These are phyloP conservation scores for Verticillium klebahnii DNA, from an alignment of 2,329 filamentous ascomycete genomes.

Conservation along the genomic window DNA sequence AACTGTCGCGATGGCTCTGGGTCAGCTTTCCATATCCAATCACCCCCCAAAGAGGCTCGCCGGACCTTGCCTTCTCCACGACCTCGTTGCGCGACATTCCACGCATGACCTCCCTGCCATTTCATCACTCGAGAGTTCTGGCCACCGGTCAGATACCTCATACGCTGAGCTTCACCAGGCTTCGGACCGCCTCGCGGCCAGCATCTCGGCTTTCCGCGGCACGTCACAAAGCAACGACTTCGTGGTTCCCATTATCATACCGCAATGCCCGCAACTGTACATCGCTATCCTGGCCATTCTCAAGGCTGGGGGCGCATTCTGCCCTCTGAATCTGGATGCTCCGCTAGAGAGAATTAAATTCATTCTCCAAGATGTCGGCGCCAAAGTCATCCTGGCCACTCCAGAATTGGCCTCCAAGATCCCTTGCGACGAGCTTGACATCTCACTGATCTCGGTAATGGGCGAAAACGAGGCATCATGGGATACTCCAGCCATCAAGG, in stretches of 20 bases:
- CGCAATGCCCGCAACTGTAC: conserved; percentile 75
- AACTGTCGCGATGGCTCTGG: neutral
- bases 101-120: conserved; percentile 46
- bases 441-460: conserved; percentile 21
- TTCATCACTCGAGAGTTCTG: conserved; percentile 54
- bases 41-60: conserved; percentile 31
- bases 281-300: conserved; percentile 72
- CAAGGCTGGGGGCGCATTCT: conserved; percentile 80
- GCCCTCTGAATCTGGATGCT: conserved; percentile 74
- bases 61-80: conserved; percentile 43
- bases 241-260: conserved; percentile 71
- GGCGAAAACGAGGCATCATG: conserved; percentile 8
- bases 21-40: conserved; percentile 26
- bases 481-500: neutral
- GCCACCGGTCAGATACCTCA: conserved; percentile 41
- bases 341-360: conserved; percentile 74
- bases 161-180: conserved; percentile 59
- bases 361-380: conserved; percentile 72
- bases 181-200: conserved; percentile 51
- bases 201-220: conserved; percentile 30
- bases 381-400: conserved; percentile 63
- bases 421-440: conserved; percentile 20
- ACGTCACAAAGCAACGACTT: conserved; percentile 1
- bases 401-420: conserved; percentile 37
- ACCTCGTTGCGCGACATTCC: conserved; percentile 50